Percentiles rank a stretch among this genome's conserved stretches.
phyloP scores from a whole-genome alignment of 352 stramenopile genomes.

The Globisporangium sylvaticum region DNA sequence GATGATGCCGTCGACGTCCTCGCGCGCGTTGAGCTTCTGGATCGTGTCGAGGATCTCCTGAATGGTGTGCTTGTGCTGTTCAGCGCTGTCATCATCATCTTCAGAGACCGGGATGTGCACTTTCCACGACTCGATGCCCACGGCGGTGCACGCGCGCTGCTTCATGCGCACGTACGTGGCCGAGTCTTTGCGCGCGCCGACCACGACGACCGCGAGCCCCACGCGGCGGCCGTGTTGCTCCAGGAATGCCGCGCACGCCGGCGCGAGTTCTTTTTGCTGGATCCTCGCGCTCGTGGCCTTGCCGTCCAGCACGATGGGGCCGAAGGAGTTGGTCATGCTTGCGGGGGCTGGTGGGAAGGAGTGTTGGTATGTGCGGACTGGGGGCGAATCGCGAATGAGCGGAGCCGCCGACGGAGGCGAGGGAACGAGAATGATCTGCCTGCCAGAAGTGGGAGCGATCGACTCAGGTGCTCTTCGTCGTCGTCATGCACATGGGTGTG shows the following conservation, averaged over 20 bases:
- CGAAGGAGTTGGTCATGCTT: background rate
- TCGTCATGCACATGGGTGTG: background rate
- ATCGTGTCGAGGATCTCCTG: constrained; percentile 52
- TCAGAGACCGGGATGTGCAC: constrained; percentile 40
- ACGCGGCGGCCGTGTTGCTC: constrained; percentile 50
- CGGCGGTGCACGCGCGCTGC: constrained; percentile 94
- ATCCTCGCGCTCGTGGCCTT: constrained; percentile 86
- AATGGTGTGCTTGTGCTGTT: constrained; percentile 15
- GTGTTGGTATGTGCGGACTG: background rate
- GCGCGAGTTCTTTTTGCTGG: constrained; percentile 76
- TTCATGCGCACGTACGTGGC: constrained; percentile 99
- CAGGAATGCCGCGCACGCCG: constrained; percentile 54
- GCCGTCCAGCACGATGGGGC: constrained; percentile 50
- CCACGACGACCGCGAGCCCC: constrained; percentile 97
- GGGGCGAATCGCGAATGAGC: constrained; percentile 3
- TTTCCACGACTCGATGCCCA: constrained; percentile 91
- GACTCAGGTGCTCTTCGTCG: background rate
- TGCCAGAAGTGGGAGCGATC: background rate
- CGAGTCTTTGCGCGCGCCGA: constrained; percentile 94
- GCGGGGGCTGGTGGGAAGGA: background rate
- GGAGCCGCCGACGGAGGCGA: background rate
- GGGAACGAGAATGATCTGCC: background rate
- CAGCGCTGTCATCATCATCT: constrained; percentile 2
- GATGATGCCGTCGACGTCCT: constrained; percentile 82
- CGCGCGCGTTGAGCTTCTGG: constrained; percentile 54